Evolutionary conservation across 2,329 filamentous ascomycete species (phyloP), one percentile per base, ranked within the genome.

Genomic region (Mycosphaerella sp.): DNA sequence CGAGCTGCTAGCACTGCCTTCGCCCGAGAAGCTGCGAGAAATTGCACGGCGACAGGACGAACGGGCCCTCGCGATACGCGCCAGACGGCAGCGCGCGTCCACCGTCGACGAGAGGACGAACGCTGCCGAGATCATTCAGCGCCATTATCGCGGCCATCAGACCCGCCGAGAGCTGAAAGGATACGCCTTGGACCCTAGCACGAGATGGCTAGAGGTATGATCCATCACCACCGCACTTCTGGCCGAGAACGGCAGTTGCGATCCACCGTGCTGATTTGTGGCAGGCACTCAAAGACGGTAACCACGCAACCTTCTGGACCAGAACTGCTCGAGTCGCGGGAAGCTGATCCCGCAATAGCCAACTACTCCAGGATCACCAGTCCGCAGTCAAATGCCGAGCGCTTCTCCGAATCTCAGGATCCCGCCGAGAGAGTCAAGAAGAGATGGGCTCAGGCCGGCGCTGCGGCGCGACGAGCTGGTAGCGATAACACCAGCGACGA

Each of bases 71-170:
- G 57, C 62, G 40, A 66, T 63, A 14, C 53, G 56, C 5, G 62
- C 54, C 27, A 41, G 52, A 39, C 49, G 48, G n/a, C 45, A 36
- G 37, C 36, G 36, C 30, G 49, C 46, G 45, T 46, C 21, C 21
- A 25, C 21, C 10, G 30, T 47, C 6, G 57, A 55, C 18, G 55
- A 58, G 28, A 42, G 49, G 36, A 44, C 44, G 13, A 53, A 59
- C 36, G 66, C 67, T 18, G 68, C 66, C 6, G 50, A 62, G 53
- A 47, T 67, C 46, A 69, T 70, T 17, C 67, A 70, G 61, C 81
- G 84, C 59, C 85, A 83, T 21, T 94, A 89, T 66, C 78, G 89
- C 30, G 87, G 88, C 5, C 87, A 94, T 67, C 78, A 86, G 48
- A 77, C 80, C 43, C 78, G 88, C 39, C 74, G 88, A 42, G 83